These are phyloP conservation scores for Aspergillus jensenii DNA, from an alignment of 2,329 filamentous ascomycete species.

Conservation along the genomic window DNA sequence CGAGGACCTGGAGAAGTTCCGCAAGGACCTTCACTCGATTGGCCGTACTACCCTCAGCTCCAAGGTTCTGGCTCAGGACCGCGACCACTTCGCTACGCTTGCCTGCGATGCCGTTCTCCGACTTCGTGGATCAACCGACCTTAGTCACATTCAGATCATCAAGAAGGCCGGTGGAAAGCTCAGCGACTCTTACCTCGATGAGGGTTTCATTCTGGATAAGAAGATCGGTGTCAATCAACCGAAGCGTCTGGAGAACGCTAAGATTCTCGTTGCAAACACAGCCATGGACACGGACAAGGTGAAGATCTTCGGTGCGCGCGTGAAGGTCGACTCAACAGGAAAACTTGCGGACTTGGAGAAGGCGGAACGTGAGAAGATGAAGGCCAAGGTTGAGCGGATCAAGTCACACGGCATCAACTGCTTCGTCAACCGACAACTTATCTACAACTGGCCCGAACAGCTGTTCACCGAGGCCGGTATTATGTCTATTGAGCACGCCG, in stretches of 20 bases:
- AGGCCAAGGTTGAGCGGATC: slow-evolving; percentile 97
- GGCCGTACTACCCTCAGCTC: slow-evolving; percentile 94
- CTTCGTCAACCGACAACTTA: slow-evolving; percentile 98
- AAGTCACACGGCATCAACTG: slow-evolving; percentile 99
- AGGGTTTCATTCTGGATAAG: slow-evolving; percentile 98
- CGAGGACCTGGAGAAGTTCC: slow-evolving; percentile 77
- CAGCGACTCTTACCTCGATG: slow-evolving; percentile 94
- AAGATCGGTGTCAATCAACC: slow-evolving; percentile 99
- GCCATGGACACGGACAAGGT: slow-evolving; percentile 99
- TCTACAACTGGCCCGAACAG: slow-evolving; percentile 99
- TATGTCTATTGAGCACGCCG: slow-evolving; percentile 97
- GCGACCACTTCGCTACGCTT: slow-evolving; percentile 84
- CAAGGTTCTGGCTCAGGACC: slow-evolving; percentile 92
- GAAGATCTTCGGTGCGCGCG: slow-evolving; percentile 96
- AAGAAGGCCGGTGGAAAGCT: slow-evolving; percentile 99
- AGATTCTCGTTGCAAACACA: slow-evolving; percentile 96
- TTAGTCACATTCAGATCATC: slow-evolving; percentile 98
- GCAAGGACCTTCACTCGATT: slow-evolving; percentile 84
- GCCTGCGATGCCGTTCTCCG: slow-evolving; percentile 90
- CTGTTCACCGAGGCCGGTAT: slow-evolving; percentile 97
- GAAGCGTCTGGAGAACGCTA: slow-evolving; percentile 94
- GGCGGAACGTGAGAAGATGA: slow-evolving; percentile 99
- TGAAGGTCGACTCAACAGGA: slow-evolving; percentile 94
- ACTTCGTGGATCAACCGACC: slow-evolving; percentile 84
- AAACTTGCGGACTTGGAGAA: slow-evolving; percentile 98